Percentiles rank a stretch among this genome's conserved stretches.
Evolutionary conservation across 2,329 filamentous ascomycete genomes (phyloP).

Genomic region (Exophiala spinifera): DNA sequence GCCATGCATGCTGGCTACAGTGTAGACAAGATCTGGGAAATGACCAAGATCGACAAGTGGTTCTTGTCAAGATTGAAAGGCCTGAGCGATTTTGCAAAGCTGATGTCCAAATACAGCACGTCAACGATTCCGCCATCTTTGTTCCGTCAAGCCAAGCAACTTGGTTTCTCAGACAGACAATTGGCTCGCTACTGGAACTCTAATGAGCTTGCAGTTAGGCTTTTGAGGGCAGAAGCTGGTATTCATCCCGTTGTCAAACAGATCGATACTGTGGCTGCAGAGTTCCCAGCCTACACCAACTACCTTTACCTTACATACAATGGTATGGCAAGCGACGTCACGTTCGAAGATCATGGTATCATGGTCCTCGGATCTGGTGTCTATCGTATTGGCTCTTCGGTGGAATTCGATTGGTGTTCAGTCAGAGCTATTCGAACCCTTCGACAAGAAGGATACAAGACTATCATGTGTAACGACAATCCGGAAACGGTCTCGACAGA

Average conservation of each 20-base stretch:
- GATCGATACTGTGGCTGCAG: conserved; percentile 96
- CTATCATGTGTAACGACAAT: conserved; percentile 94
- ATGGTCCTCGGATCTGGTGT: conserved; percentile 97
- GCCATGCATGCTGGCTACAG: conserved; percentile 93
- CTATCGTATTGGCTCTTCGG: conserved; percentile 94
- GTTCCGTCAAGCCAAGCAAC: conserved; percentile 80
- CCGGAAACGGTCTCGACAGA: conserved; percentile 88
- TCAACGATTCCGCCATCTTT: conserved; percentile 62
- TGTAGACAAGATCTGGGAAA: conserved; percentile 95
- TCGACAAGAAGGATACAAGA: conserved; percentile 80
- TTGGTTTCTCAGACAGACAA: conserved; percentile 92
- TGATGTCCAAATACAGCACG: conserved; percentile 68
- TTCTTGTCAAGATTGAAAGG: conserved; percentile 90
- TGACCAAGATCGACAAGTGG: conserved; percentile 99
- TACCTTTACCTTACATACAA: conserved; percentile 98
- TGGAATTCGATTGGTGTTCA: conserved; percentile 99
- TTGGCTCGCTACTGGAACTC: conserved; percentile 92
- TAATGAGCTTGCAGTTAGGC: conserved; percentile 85
- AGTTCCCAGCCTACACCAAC: conserved; percentile 92
- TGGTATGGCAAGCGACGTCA: conserved; percentile 76
- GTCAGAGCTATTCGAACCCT: conserved; percentile 90
- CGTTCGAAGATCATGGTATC: conserved; percentile 83
- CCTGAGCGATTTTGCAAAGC: conserved; percentile 81
- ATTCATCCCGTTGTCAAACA: conserved; percentile 93
- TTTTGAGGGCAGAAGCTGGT: conserved; percentile 76